phyloP scores from a whole-genome alignment of 2,329 filamentous ascomycete genomes.

The Kalmusia sp. region DNA sequence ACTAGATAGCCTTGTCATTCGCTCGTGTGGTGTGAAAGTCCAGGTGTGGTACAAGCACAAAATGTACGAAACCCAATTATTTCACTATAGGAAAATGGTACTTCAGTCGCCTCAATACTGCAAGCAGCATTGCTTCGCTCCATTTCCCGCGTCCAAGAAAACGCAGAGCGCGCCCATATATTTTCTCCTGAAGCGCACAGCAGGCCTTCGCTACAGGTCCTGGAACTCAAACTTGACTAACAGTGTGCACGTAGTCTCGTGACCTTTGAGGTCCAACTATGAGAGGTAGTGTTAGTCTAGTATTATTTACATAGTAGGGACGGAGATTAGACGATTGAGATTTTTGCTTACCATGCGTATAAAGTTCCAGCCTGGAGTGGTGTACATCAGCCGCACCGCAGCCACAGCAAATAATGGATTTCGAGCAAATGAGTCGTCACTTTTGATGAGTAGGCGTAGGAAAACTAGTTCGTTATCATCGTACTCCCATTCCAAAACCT shows the following conservation, averaged over 20 bases:
- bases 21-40: too few species aligned
- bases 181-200: neutral
- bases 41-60: too few species aligned
- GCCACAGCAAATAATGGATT: slow-evolving; percentile 70
- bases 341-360: slow-evolving; percentile 58
- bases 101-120: neutral
- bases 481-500: slow-evolving; percentile 71
- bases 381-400: slow-evolving; percentile 66
- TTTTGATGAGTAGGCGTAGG: slow-evolving; percentile 70
- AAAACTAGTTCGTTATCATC: slow-evolving; percentile 72
- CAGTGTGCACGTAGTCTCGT: slow-evolving; percentile 68
- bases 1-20: too few species aligned
- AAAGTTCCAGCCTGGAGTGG: slow-evolving; percentile 66
- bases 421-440: slow-evolving; percentile 66
- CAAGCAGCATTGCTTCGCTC: neutral
- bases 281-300: neutral
- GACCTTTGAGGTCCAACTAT: slow-evolving; percentile 65
- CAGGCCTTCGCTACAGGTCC: slow-evolving; percentile 22
- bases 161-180: neutral
- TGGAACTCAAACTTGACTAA: slow-evolving; percentile 67
- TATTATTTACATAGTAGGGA: too few species aligned
- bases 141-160: neutral
- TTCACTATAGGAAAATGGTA: neutral
- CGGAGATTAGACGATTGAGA: neutral
- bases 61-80: neutral